Evolutionary conservation across 768 basidiomycete genomes (phyloP).

Genomic region (Termitomyces eurrhizus): DNA sequence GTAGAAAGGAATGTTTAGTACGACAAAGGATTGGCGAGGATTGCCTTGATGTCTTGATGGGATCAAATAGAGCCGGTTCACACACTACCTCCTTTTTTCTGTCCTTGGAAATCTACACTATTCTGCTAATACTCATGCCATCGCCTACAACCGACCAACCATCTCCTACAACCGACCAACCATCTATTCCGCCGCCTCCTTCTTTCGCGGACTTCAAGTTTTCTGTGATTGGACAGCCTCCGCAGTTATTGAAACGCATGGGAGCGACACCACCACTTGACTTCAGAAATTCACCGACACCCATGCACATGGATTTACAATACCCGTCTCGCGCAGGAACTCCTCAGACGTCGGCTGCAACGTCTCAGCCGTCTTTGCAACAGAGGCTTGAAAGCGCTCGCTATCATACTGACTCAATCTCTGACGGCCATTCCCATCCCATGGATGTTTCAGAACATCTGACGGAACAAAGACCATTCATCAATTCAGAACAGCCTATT

Average conservation of each 20-base stretch:
- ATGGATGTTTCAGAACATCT: neutral
- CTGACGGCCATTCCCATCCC: neutral
- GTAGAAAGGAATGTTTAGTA: neutral
- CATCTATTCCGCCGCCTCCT: conserved; percentile 2
- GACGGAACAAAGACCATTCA: conserved; percentile 5
- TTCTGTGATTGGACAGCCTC: conserved; percentile 9
- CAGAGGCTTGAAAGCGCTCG: conserved; percentile 4
- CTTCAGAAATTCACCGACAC: conserved; percentile 8
- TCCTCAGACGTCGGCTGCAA: neutral
- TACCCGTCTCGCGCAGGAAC: conserved; percentile 9
- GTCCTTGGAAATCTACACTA: neutral
- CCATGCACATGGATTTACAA: conserved; percentile 3
- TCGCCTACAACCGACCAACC: neutral
- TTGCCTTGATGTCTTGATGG: neutral
- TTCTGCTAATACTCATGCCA: neutral
- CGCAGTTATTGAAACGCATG: conserved; percentile 10
- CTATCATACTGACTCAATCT: neutral
- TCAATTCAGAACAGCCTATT: neutral
- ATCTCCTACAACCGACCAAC: neutral
- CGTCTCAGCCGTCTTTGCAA: conserved; percentile 2
- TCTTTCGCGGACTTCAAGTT: conserved; percentile 12
- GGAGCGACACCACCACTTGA: conserved; percentile 1
- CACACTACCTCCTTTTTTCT: neutral
- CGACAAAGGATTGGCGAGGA: neutral
- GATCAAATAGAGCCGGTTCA: neutral